Percentiles rank a stretch among this genome's conserved stretches.
Conservation (phyloP, 768 basidiomycete genomes). For the Antrodiella citrinella region DNA sequence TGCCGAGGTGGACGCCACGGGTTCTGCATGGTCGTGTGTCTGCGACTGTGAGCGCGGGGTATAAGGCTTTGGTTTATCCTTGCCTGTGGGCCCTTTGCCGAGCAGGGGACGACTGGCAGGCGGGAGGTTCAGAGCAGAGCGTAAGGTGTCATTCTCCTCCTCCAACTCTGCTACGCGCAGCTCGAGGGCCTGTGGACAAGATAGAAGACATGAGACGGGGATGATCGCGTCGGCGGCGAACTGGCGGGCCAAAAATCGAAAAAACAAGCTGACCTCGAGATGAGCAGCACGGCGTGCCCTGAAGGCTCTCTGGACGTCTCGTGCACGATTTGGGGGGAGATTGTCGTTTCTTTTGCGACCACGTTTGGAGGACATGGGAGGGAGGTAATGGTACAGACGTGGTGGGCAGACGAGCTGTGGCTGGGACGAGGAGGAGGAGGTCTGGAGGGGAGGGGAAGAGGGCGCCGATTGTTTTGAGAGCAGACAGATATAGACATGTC, state of each 20-base stretch:
- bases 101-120: slow-evolving; percentile 64
- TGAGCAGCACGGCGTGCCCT: slow-evolving; percentile 84
- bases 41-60: slow-evolving; percentile 3
- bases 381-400: slow-evolving; percentile 9
- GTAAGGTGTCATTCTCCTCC: slow-evolving; percentile 70
- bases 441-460: slow-evolving; percentile 30
- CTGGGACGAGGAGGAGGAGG: no score
- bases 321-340: slow-evolving; percentile 72
- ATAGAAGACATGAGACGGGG: slow-evolving; percentile 18
- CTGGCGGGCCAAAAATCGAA: no score
- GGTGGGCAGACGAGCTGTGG: slow-evolving; percentile 8
- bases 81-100: slow-evolving; percentile 82
- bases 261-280: slow-evolving; percentile 65
- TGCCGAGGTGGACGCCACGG: no score
- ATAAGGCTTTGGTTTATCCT: slow-evolving; percentile 74
- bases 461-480: no score
- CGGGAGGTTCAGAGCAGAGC: slow-evolving; percentile 64
- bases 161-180: slow-evolving; percentile 75
- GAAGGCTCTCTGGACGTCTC: slow-evolving; percentile 87
- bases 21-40: slow-evolving; percentile 2
- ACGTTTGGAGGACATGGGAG: slow-evolving; percentile 73
- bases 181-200: slow-evolving; percentile 66
- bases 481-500: slow-evolving; percentile 21
- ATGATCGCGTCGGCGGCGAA: slow-evolving; percentile 22
- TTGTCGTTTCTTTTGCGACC: slow-evolving; percentile 80